Base-by-base conservation (phyloP, 345 rosid genomes). In the Litchi chinensis region DNA sequence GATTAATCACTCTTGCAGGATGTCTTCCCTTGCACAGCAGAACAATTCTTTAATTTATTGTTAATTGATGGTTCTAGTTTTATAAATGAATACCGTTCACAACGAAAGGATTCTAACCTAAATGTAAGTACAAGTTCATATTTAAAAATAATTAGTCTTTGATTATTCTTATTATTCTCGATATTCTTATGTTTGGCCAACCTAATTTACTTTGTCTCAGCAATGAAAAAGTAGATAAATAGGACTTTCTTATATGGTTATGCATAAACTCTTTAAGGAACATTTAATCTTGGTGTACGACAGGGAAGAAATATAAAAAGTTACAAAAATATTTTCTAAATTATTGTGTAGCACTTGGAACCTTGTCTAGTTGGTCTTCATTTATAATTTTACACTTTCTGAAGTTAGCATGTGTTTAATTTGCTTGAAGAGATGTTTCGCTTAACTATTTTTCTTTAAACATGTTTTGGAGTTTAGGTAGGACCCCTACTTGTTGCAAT, bases 51-150 rank as follows among this genome's bases (percentile, higher is more conserved):
- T 72, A 89, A 81, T 72, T 59, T 91, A 73, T 83, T 94, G 79
- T 84, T 96, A 76, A 86, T 75, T 77, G 98, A 96, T 74, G 87
- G 80, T 84, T 94, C 98, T 44, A 86, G 77, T 77, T 96, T 85
- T 77, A 86, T 87, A 62, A 84, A 82, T 11, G 93, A 91, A 79
- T 92, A 92, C 81, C 91, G 98, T 67, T 80, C 89, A 78, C 82
- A 65, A 63, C 85, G 99, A 68, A 94, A 90, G 86, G 99, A 95
- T 84, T 88, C 90, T 71, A 89, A 90, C 83, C 93, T 96, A 32
- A 82, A 21, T 46, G 99, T 96, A 90, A 89, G 95, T 85, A 43
- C 57, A 76, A 28, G 41, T 46, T 76, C 40, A 32, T 65, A 73
- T 28, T 75, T 0, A n/a, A 37, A 28, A 54, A 22, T 24, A 16